A percentile compares a stretch with the other conserved stretches of the same genome.
Conservation (phyloP, 1,284 basidiomycete genomes). For the Leccinum glutinopallens region DNA sequence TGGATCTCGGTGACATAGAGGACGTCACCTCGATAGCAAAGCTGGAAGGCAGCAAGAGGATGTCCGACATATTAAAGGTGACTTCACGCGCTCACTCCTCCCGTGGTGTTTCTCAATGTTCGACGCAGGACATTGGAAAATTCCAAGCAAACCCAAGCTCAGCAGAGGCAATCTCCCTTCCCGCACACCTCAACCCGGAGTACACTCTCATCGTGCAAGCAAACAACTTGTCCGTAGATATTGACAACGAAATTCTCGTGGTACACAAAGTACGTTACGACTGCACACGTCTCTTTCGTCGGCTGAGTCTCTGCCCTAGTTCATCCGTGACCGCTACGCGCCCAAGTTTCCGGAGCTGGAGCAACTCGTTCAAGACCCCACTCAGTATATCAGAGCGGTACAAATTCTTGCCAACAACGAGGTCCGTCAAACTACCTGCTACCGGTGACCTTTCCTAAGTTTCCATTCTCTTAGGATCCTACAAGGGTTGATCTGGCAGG, state of each 20-base stretch:
- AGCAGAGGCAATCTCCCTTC: constrained; percentile 73
- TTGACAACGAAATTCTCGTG: constrained; percentile 96
- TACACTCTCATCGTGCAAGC: constrained; percentile 96
- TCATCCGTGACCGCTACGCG: constrained; percentile 97
- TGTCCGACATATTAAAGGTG: constrained; percentile 85
- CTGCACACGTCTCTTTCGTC: constrained; percentile 31
- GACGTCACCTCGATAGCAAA: constrained; percentile 89
- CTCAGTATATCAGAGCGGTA: constrained; percentile 92
- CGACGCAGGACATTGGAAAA: constrained; percentile 81
- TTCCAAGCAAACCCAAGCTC: constrained; percentile 80
- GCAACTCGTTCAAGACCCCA: constrained; percentile 89
- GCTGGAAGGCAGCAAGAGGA: constrained; percentile 82
- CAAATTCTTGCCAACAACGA: constrained; percentile 85
- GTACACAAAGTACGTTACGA: constrained; percentile 84
- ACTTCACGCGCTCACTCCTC: constrained; percentile 23
- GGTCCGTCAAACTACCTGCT: constrained; percentile 39
- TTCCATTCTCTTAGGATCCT: constrained; percentile 56
- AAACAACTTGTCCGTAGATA: constrained; percentile 97
- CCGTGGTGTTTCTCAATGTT: not conserved
- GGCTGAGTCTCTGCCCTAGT: constrained; percentile 44
- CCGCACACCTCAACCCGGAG: constrained; percentile 92
- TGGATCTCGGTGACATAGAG: constrained; percentile 83
- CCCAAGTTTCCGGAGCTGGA: constrained; percentile 97
- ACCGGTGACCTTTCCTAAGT: not conserved
- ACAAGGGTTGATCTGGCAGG: constrained; percentile 82